Evolutionary conservation across 2,329 filamentous ascomycete genomes (phyloP), one percentile per base, ranked within the genome.

Genomic region (Hypoxylon sp.): DNA sequence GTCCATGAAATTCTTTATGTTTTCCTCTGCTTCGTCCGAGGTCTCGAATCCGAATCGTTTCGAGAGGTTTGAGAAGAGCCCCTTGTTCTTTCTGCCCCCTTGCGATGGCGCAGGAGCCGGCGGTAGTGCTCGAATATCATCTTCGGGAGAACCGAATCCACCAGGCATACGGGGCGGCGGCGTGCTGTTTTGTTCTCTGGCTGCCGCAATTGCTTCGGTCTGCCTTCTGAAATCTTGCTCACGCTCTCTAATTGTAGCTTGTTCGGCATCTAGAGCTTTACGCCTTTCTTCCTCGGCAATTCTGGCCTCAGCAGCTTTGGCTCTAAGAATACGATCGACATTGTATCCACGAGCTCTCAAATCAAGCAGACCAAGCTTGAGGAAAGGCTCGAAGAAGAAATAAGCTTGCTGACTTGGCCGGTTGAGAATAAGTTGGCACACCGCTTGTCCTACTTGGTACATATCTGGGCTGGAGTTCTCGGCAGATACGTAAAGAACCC

Each of bases 301-400:
- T 54, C 92, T 87, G 5, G 92, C 92, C 76, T 98, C 93, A 2
- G 92, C 91, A 19, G 91, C 93, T 79, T 96, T 96, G 56, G 90
- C 90, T 37, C 92, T 88, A 20, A 99, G 83, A 65, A 99, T 98
- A 51, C 95, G 90, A 73, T 97, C 93, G 39, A 99, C 95, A 70
- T 99, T 98, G 82, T 97, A 98, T 1, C 95, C 95, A 67, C 95
- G 92, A 63, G 89, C 88, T 71, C 92, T 89, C 41, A 99, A 80
- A 53, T 94, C 89, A 48, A 91, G 86, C 22, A 99, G 83, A 70
- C 94, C 92, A 7, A 95, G 89, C 60, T 91, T 94, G 37, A 99
- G 81, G 66, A 99, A 90, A 55, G 93, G 94, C 78, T 98, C 95
- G 58, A 99, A 88, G 56, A 95, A 94, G 58, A 97, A 85, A 56